These are phyloP conservation scores for Hordeum marinum DNA, from an alignment of 176 grass and related monocot genomes.

Conservation along the genomic window DNA sequence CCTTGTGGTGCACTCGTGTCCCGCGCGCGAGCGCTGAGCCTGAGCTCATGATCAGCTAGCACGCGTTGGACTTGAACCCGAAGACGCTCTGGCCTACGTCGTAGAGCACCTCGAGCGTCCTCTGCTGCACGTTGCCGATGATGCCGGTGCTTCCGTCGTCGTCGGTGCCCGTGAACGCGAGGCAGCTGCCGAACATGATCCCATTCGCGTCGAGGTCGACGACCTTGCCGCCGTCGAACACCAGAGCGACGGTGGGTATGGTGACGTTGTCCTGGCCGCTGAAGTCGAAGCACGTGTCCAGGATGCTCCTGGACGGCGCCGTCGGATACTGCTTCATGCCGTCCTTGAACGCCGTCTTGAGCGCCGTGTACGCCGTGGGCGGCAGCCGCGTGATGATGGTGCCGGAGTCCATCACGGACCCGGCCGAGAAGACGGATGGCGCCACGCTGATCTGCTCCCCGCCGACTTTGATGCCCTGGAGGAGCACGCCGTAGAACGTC, in stretches of 20 bases:
- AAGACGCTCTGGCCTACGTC: constrained; percentile 47
- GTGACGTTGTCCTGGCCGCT: constrained; percentile 3
- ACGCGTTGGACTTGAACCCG: constrained; percentile 46
- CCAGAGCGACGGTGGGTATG: constrained; percentile 38
- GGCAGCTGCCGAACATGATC: constrained; percentile 56
- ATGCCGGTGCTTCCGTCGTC: constrained; percentile 34
- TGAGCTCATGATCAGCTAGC: background rate
- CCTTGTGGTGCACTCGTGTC: background rate
- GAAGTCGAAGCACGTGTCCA: constrained; percentile 72
- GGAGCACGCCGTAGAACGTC: constrained; percentile 57
- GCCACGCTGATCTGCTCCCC: constrained; percentile 26
- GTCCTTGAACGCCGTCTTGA: constrained; percentile 48
- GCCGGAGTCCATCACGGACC: constrained; percentile 68
- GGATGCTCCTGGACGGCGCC: background rate
- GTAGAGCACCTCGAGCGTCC: constrained; percentile 64
- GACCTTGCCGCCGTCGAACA: constrained; percentile 28
- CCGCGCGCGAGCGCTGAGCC: background rate
- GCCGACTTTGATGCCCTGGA: constrained; percentile 46
- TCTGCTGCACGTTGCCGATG: constrained; percentile 88
- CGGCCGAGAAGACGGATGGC: constrained; percentile 34
- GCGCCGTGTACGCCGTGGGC: constrained; percentile 53
- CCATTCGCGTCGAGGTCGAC: constrained; percentile 45
- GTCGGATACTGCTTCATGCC: constrained; percentile 38
- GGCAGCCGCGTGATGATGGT: constrained; percentile 67
- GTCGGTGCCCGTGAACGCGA: constrained; percentile 55